Base-by-base conservation (phyloP, 1,139 yeast genomes). In the Suhomyces bokatorum region DNA sequence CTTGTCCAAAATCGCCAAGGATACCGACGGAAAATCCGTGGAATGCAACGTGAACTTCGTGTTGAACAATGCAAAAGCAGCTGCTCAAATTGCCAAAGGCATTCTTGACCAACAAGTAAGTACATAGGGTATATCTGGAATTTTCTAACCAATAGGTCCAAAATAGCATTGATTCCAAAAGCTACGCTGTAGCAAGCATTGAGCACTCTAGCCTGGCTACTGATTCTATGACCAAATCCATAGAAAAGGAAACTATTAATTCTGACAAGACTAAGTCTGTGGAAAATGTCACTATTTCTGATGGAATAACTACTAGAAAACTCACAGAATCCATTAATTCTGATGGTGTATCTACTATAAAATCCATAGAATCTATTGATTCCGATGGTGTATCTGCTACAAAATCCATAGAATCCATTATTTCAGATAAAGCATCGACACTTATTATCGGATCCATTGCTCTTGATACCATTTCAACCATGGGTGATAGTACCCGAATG, bases 361-460 rank as follows among this genome's bases (percentile, higher is more conserved):
- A 16, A 16, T 12, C 22, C 36, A 33, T 10, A 6, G 24, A 6
- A n/a, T n/a, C n/a, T n/a, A n/a, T n/a, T n/a, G n/a, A n/a, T n/a
- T n/a, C n/a, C n/a, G n/a, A n/a, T n/a, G n/a, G n/a, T n/a, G n/a
- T n/a, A n/a, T n/a, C n/a, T n/a, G n/a, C n/a, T n/a, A n/a, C n/a
- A n/a, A n/a, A 16, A 16, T 12, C 22, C 36, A 5, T 17, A n/a
- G 28, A 20, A 33, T 10, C 37, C 6, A 5, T 4, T 20, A 34
- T 26, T 26, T 11, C 30, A 1, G 38, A 36, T 20, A 20, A 22
- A 7, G 39, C 22, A 5, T 17, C 67, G 28, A 59, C 77, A 0
- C 60, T 81, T 2, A 78, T 87, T 1, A 70, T 87, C 17, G 97
- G 97, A 0, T 82, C 95, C 0, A 68, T 89, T 31, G 96, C 96